A percentile compares a stretch with the other conserved stretches of the same genome.
Evolutionary conservation across 2,329 filamentous ascomycete genomes (phyloP).

Genomic region (Raffaelea arxii): DNA sequence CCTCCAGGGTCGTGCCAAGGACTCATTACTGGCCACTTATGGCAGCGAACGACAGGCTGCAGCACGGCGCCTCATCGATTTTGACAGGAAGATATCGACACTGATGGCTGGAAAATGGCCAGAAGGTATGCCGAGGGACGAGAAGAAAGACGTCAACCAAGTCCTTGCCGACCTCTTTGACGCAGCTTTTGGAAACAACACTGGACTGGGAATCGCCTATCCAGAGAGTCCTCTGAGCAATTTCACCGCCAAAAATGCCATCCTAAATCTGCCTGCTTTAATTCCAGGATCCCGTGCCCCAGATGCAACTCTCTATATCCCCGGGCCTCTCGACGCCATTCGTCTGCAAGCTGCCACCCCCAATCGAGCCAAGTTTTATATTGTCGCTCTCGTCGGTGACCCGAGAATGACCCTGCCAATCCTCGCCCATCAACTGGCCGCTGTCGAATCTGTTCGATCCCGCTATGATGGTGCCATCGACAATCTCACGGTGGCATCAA

Average conservation of each 20-base stretch:
- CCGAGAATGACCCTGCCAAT: neutral
- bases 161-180: neutral
- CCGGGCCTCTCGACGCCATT: neutral
- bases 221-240: neutral
- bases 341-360: neutral
- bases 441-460: neutral
- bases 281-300: neutral
- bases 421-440: neutral
- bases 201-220: neutral
- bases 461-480: neutral
- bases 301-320: neutral
- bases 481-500: neutral
- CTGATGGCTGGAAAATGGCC: neutral
- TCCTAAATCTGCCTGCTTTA: neutral
- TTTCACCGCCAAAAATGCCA: neutral
- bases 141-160: neutral
- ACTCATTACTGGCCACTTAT: neutral
- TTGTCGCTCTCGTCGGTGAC: neutral
- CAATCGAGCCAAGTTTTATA: neutral
- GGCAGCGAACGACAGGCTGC: neutral
- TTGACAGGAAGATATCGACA: neutral
- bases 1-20: neutral
- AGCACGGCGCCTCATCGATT: neutral
- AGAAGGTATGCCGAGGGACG: neutral
- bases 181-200: neutral